Evolutionary conservation across 148 eudicot species (phyloP), one percentile per base, ranked within the genome.

Genomic region (Rhododendron vialii): DNA sequence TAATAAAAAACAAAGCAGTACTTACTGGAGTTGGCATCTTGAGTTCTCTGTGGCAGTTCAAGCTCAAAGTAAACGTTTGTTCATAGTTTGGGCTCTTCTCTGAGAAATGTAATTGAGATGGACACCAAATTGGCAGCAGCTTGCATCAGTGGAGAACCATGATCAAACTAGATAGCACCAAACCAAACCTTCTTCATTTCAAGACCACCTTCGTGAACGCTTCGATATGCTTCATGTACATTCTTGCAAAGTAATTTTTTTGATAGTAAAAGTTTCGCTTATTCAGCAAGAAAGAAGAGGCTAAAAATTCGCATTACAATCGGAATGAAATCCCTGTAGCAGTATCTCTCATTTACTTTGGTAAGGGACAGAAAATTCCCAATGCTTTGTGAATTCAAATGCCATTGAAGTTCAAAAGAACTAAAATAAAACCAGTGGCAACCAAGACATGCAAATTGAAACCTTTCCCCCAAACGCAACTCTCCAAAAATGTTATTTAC

Each of bases 1-100:
- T 5, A 41, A 45, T 0, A 6, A 22, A 18, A 45, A 22, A 10
- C 30, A 17, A n/a, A 48, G 26, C 3, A 26, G 17, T 7, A 48
- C 59, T 79, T 79, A 79, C 82, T n/a, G 82, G 82, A 24, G 35
- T 79, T 79, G 82, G 57, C 61, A 79, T 47, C 53, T 79, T 38
- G 81, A 79, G 59, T 79, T 26, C 12, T 78, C 12, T 78, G 17
- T 45, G 12, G 7, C 53, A 45, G 11, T 24, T 78, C 53, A 43
- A 33, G 76, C 76, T 71, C 14, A 7, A 71, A 71, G 41, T 15
- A 30, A 8, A 63, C 20, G 76, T 30, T 28, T 59, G 65, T 59
- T 59, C 76, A 71, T 71, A 2, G 30, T 15, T 71, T 26, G 41
- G 76, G 18, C 76, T 71, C 36, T 71, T 71, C 20, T 71, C 22